Conservation (phyloP, 805 yeast genomes). For the Kuraishia piskuri region DNA sequence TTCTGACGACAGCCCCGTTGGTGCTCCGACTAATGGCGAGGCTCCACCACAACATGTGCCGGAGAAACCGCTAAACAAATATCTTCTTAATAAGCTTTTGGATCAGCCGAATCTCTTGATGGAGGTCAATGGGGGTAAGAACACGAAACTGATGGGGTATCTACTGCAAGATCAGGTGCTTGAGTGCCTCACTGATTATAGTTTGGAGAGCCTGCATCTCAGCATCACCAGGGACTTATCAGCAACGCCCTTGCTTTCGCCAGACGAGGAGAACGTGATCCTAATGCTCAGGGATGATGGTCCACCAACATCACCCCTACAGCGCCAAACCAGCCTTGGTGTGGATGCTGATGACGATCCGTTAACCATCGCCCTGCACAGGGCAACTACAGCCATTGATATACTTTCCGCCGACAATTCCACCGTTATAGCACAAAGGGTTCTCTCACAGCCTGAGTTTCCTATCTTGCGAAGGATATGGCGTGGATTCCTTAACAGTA, state of each 20-base stretch:
- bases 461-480: conserved; percentile 17
- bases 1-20: not conserved
- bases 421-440: conserved; percentile 12
- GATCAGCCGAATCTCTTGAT: conserved; percentile 27
- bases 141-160: conserved; percentile 23
- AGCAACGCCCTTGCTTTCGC: not conserved
- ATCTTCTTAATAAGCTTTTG: conserved; percentile 22
- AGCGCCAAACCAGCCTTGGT: not conserved
- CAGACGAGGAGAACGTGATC: not conserved
- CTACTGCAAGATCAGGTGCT: conserved; percentile 22
- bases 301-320: not conserved
- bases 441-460: conserved; percentile 7
- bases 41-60: not conserved
- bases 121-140: conserved; percentile 25
- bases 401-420: conserved; percentile 16
- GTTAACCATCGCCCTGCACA: conserved; percentile 13
- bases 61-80: conserved; percentile 13
- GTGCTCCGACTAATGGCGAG: not conserved
- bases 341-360: not conserved
- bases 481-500: conserved; percentile 19
- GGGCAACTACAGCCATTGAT: conserved; percentile 21
- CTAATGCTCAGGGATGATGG: not conserved
- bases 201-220: conserved; percentile 18
- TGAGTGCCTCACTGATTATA: conserved; percentile 19
- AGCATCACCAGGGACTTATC: not conserved